Percentiles rank a stretch among this genome's conserved stretches.
Conservation (phyloP, 495 filamentous ascomycete genomes). For the Neurospora sp. region DNA sequence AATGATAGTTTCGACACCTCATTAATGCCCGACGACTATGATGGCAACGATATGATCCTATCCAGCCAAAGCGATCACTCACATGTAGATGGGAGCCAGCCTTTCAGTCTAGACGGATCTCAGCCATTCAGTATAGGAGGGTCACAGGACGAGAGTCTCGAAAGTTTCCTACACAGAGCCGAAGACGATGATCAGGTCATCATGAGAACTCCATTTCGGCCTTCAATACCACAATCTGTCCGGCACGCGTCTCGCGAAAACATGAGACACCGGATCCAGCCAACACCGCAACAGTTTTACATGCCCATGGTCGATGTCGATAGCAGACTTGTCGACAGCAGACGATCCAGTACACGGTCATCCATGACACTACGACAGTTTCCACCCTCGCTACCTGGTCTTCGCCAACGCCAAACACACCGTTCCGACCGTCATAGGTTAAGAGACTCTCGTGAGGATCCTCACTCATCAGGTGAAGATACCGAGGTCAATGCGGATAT, state of each 20-base stretch:
- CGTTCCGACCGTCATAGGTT: not conserved
- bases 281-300: constrained; percentile 20
- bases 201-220: constrained; percentile 33
- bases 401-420: constrained; percentile 17
- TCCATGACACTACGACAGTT: constrained; percentile 10
- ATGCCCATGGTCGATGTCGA: constrained; percentile 33
- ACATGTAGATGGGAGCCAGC: constrained; percentile 25
- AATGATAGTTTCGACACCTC: constrained; percentile 42
- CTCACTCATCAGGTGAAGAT: not conserved
- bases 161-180: constrained; percentile 30
- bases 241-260: constrained; percentile 22
- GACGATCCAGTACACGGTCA: constrained; percentile 16
- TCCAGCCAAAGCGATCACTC: constrained; percentile 30
- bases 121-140: constrained; percentile 24
- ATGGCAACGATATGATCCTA: constrained; percentile 27
- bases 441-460: not conserved
- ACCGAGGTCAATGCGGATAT: not conserved
- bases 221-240: constrained; percentile 29
- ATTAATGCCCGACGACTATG: constrained; percentile 29
- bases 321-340: constrained; percentile 7
- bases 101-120: constrained; percentile 20
- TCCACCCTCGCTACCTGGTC: constrained; percentile 10
- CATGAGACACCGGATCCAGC: constrained; percentile 25
- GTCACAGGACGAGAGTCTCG: constrained; percentile 39
- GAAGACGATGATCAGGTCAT: constrained; percentile 36